A percentile compares a stretch with the other conserved stretches of the same genome.
phyloP scores from a whole-genome alignment of 106 monocot species.

The Hemerocallis citrina region DNA sequence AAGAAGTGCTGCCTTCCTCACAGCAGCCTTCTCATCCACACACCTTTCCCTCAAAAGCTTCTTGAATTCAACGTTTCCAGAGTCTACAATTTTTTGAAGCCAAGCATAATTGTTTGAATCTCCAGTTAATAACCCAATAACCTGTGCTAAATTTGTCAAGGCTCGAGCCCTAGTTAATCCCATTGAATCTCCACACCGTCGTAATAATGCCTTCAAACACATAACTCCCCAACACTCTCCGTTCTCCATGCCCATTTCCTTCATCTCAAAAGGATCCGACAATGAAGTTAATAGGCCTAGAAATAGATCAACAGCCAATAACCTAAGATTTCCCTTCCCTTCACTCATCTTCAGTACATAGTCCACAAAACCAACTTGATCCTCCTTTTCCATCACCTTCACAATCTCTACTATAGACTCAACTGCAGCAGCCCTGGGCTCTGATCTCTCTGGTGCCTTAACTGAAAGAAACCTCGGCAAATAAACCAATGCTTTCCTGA shows the following conservation, averaged over 20 bases:
- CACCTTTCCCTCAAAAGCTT: conserved; percentile 55
- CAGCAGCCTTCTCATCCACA: conserved; percentile 77
- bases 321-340: conserved; percentile 51
- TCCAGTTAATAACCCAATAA: conserved; percentile 32
- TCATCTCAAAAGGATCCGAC: conserved; percentile 24
- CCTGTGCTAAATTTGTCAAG: conserved; percentile 56
- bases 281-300: conserved; percentile 45
- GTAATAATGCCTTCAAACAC: conserved; percentile 41
- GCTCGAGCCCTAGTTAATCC: conserved; percentile 73
- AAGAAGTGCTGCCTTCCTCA: conserved; percentile 70
- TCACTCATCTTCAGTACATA: conserved; percentile 53
- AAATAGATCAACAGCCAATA: conserved; percentile 75
- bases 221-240: conserved; percentile 26
- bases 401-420: conserved; percentile 58
- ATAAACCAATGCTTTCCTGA: conserved; percentile 56
- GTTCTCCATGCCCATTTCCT: background rate
- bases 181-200: conserved; percentile 55
- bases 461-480: conserved; percentile 55
- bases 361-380: conserved; percentile 29
- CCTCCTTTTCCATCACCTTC: conserved; percentile 34
- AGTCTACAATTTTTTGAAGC: conserved; percentile 24
- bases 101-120: conserved; percentile 17
- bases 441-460: conserved; percentile 65
- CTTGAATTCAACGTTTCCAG: conserved; percentile 21
- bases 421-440: conserved; percentile 61